phyloP scores from a whole-genome alignment of 2,329 filamentous ascomycete species.

The Colletotrichum australisinense region DNA sequence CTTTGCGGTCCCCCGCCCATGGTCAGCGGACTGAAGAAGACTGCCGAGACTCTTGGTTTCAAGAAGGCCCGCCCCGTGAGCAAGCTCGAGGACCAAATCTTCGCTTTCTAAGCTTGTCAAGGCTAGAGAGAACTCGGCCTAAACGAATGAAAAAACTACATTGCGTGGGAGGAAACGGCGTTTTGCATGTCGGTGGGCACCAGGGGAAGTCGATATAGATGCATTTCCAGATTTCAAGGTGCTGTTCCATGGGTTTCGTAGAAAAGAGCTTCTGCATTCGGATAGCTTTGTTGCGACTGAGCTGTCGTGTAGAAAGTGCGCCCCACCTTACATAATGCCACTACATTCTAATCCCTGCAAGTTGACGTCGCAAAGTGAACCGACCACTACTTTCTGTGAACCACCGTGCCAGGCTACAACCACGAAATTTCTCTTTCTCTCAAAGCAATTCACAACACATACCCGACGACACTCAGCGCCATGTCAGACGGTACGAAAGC shows the following conservation, averaged over 20 bases:
- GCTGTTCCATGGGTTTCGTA: background rate
- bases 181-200: background rate
- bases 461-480: background rate
- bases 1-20: constrained; percentile 97
- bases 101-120: constrained; percentile 75
- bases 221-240: background rate
- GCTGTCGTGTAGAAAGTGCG: background rate
- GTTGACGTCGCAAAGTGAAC: constrained; percentile 33
- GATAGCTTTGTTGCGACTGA: background rate
- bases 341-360: constrained; percentile 10
- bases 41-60: constrained; percentile 88
- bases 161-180: too few relatives aligned
- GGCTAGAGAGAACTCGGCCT: background rate
- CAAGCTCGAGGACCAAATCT: constrained; percentile 98
- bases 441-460: background rate
- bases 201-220: constrained; percentile 1
- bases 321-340: constrained; percentile 26
- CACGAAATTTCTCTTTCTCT: background rate
- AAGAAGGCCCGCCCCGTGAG: constrained; percentile 93
- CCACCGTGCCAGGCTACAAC: background rate
- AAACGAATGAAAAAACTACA: background rate
- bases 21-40: constrained; percentile 97
- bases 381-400: constrained; percentile 5
- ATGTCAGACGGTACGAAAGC: constrained; percentile 33
- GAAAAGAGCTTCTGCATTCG: background rate